Conservation (phyloP, 345 rosid species). For the Eucalyptus decipiens region DNA sequence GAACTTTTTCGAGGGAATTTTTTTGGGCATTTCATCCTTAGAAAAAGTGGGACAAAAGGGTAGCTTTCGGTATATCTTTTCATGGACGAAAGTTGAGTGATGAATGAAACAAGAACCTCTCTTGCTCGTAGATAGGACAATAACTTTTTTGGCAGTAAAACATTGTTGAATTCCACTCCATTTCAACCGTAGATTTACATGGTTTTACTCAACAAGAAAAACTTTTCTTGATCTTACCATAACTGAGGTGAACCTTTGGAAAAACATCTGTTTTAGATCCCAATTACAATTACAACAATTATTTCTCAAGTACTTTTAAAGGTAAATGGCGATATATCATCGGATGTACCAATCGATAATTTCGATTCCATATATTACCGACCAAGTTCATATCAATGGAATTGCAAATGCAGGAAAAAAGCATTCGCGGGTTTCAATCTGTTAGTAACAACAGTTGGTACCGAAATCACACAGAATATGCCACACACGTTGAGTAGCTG, state of each 20-base stretch:
- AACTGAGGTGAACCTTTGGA: not conserved
- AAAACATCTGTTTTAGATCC: not conserved
- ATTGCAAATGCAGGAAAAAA: not conserved
- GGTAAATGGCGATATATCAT: not conserved
- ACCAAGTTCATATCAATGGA: not conserved
- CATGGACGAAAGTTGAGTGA: not conserved
- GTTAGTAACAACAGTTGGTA: not conserved
- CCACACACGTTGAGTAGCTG: not conserved
- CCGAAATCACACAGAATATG: not conserved
- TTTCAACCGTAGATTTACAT: not conserved
- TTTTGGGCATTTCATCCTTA: not conserved
- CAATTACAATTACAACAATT: not conserved
- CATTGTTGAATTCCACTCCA: not conserved
- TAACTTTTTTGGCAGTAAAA: not conserved
- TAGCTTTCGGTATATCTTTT: not conserved
- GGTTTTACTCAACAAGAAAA: too few species aligned
- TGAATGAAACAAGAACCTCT: not conserved
- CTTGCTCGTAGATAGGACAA: too few species aligned
- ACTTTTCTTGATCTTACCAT: not conserved
- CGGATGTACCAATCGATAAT: not conserved
- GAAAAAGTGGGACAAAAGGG: not conserved
- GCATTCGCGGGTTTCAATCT: not conserved
- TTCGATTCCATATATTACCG: not conserved
- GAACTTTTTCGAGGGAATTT: not conserved
- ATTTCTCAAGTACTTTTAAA: not conserved